Conservation (phyloP, 1,139 yeast species). For the Waltiozyma sp. region DNA sequence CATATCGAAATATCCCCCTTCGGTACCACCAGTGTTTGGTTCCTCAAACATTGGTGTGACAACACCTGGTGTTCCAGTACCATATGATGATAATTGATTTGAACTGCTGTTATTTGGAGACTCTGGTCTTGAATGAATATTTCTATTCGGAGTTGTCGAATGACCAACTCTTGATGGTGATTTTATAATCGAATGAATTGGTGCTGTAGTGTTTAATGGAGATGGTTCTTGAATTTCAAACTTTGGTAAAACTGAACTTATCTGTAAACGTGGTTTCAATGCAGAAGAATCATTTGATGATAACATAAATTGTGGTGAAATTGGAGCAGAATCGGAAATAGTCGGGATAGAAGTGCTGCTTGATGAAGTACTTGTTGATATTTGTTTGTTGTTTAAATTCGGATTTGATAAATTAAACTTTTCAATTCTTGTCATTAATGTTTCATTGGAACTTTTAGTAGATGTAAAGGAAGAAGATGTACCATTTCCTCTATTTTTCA, state of each 20-base stretch:
- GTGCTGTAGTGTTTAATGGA: slow-evolving; percentile 3
- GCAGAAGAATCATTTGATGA: neutral
- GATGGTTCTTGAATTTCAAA: slow-evolving; percentile 9
- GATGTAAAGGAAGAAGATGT: neutral
- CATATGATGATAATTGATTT: neutral
- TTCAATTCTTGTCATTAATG: slow-evolving; percentile 30
- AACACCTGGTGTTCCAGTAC: neutral
- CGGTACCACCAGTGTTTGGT: neutral
- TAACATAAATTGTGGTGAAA: neutral
- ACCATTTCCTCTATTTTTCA: neutral
- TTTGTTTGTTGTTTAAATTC: too few species aligned
- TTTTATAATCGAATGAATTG: slow-evolving; percentile 1
- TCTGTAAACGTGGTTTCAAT: slow-evolving; percentile 1
- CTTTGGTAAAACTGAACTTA: slow-evolving; percentile 2
- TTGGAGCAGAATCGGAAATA: neutral
- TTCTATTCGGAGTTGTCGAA: too few species aligned
- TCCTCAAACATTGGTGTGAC: slow-evolving; percentile 9
- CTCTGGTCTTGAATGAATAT: neutral
- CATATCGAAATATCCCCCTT: neutral
- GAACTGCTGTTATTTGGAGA: neutral
- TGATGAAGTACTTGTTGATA: neutral
- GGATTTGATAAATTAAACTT: slow-evolving; percentile 23
- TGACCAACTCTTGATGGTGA: neutral
- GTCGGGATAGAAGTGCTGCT: neutral
- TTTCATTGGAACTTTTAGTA: neutral